Evolutionary conservation across 2,329 filamentous ascomycete species (phyloP), one percentile per base, ranked within the genome.

Genomic region (Cladophialophora carrionii): DNA sequence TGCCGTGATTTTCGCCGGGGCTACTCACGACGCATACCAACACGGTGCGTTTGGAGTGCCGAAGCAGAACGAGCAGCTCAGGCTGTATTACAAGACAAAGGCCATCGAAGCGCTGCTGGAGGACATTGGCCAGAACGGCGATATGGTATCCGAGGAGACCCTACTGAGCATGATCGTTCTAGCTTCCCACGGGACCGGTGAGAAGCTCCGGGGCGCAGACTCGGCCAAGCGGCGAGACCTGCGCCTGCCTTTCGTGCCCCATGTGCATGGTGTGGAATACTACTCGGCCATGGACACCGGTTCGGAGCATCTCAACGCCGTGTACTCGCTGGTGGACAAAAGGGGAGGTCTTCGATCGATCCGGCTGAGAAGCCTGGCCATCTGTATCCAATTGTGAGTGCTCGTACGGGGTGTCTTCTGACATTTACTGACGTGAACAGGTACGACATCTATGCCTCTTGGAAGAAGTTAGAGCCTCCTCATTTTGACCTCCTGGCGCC

Each of bases 101-200:
- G 52, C 52, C 29, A 54, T 54, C 52, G 52, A 54, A n/a, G 26
- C 29, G 29, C 12, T 54, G 29, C 24, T 54, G 22, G 52, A 29
- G 52, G 52, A 54, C 52, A 32, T 54, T 29, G 8, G 17, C 29
- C 52, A 34, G 24, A 34, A 54, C n/a, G 52, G 29, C 14, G 52
- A 54, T 6, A 54, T 31, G 52, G 29, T 54, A 3, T 54, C 52
- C 29, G 52, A 54, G 52, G 52, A 54, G 29, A 54, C 24, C 3
- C 52, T 54, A 7, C n/a, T 54, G 52, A 54, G 52, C 8, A 54
- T 54, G 52, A 54, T 32, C 32, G 52, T 54, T 17, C 52, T 54
- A 22, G 52, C 52, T 10, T 54, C 52, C 20, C 52, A 54, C 17
- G 52, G 52, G 1, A 34, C 52, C 14, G 52, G 52, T 20, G 52